Evolutionary conservation across 345 rosid genomes (phyloP).

Genomic region (Trapa bicornis): DNA sequence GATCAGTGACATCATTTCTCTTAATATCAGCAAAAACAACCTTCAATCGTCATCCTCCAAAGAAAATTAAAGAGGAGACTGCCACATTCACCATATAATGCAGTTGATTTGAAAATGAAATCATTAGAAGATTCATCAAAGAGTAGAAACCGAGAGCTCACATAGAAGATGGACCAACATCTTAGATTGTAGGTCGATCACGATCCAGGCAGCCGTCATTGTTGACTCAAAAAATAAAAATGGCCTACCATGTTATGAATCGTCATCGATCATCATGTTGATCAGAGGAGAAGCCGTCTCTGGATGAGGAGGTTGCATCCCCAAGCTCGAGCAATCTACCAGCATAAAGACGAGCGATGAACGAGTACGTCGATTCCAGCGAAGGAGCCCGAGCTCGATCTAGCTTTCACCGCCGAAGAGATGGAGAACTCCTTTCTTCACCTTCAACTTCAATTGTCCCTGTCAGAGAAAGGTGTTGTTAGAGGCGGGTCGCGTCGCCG

Average conservation of each 20-base stretch:
- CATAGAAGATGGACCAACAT: not conserved
- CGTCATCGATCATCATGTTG: too few species aligned
- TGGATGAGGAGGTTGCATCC: slow-evolving; percentile 72
- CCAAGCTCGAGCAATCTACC: slow-evolving; percentile 83
- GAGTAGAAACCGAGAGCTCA: not conserved
- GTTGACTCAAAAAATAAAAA: not conserved
- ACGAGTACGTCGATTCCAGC: slow-evolving; percentile 56
- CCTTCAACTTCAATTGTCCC: not conserved
- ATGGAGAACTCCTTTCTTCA: not conserved
- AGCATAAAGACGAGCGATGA: slow-evolving; percentile 57
- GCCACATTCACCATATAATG: slow-evolving; percentile 13
- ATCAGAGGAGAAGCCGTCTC: slow-evolving; percentile 54
- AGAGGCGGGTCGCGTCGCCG: not conserved
- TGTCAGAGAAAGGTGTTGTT: not conserved
- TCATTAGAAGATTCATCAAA: not conserved
- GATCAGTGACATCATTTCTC: slow-evolving; percentile 78
- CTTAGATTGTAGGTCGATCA: not conserved
- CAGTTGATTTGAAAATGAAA: not conserved
- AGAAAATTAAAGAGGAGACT: slow-evolving; percentile 94
- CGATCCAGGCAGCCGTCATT: not conserved
- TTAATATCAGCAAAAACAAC: slow-evolving; percentile 69
- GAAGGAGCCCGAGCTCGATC: slow-evolving; percentile 28
- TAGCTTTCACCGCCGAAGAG: slow-evolving; percentile 29
- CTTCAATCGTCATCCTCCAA: slow-evolving; percentile 78
- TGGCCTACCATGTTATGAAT: not conserved